phyloP scores from a whole-genome alignment of 495 filamentous ascomycete genomes.

The Symbiotaphrina buchneri region DNA sequence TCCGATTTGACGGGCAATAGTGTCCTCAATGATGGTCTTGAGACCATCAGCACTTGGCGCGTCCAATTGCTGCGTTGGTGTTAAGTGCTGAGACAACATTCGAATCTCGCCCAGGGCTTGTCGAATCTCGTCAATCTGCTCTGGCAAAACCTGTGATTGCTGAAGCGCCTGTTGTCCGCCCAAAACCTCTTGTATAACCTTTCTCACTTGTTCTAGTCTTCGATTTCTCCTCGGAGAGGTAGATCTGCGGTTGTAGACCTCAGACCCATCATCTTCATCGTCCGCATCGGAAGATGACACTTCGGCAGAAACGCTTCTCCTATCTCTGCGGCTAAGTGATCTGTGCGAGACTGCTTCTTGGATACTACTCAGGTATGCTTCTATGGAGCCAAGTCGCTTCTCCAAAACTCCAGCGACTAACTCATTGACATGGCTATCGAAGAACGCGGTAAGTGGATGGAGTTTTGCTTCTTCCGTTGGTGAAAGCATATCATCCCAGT shows the following conservation, averaged over 20 bases:
- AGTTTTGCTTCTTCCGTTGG: conserved; percentile 66
- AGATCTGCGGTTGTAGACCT: conserved; percentile 24
- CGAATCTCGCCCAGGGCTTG: conserved; percentile 35
- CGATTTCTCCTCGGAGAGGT: conserved; percentile 50
- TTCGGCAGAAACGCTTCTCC: conserved; percentile 36
- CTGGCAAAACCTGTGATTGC: conserved; percentile 17
- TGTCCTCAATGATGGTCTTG: conserved; percentile 23
- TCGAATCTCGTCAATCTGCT: conserved; percentile 20
- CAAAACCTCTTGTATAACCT: conserved; percentile 59
- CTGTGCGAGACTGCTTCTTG: conserved; percentile 35
- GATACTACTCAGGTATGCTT: conserved; percentile 52
- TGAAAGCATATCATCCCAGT: conserved; percentile 78
- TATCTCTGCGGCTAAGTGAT: conserved; percentile 15
- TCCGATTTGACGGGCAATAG: conserved; percentile 16
- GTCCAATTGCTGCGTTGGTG: too few species aligned
- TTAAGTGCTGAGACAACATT: too few species aligned
- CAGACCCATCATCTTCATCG: conserved; percentile 50
- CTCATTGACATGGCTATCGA: conserved; percentile 70
- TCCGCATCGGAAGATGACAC: conserved; percentile 74
- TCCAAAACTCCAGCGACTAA: conserved; percentile 62
- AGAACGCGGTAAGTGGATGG: conserved; percentile 50
- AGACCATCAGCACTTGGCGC: conserved; percentile 9
- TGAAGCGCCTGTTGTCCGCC: conserved; percentile 27
- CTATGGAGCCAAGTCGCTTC: conserved; percentile 52
- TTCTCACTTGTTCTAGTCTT: conserved; percentile 64